A percentile compares a stretch with the other conserved stretches of the same genome.
These are phyloP conservation scores for Talaromyces trachyspermus DNA, from an alignment of 495 filamentous ascomycete genomes.

Conservation along the genomic window DNA sequence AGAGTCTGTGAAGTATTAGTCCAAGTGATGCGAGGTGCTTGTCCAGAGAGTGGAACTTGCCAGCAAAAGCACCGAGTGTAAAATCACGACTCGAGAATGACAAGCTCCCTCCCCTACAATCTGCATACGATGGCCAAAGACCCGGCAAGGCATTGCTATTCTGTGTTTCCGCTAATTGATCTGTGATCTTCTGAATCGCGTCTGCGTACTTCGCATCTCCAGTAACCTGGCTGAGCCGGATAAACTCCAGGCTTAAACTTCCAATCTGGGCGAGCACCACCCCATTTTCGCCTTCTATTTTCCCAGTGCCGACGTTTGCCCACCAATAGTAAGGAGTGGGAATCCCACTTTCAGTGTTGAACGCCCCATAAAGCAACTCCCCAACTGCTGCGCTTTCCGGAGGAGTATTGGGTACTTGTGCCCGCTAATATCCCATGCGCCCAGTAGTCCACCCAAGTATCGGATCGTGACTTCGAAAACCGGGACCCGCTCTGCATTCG, in stretches of 20 bases:
- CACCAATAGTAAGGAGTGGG: slow-evolving; percentile 14
- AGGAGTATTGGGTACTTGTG: slow-evolving; percentile 26
- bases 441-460: slow-evolving; percentile 43
- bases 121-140: slow-evolving; percentile 45
- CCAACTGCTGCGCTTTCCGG: slow-evolving; percentile 25
- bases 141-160: slow-evolving; percentile 57
- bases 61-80: slow-evolving; percentile 5
- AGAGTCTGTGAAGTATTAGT: slow-evolving; percentile 19
- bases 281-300: neutral
- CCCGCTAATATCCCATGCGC: slow-evolving; percentile 42
- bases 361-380: slow-evolving; percentile 31
- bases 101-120: slow-evolving; percentile 1
- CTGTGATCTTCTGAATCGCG: slow-evolving; percentile 78
- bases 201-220: slow-evolving; percentile 83
- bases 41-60: neutral
- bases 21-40: neutral
- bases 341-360: slow-evolving; percentile 32
- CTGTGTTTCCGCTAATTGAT: slow-evolving; percentile 74
- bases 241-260: slow-evolving; percentile 85
- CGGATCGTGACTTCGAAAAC: slow-evolving; percentile 44
- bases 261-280: slow-evolving; percentile 70
- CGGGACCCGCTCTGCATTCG: slow-evolving; percentile 15
- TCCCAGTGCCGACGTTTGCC: neutral
- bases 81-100: slow-evolving; percentile 4
- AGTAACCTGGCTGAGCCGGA: slow-evolving; percentile 82